Percentiles rank a stretch among this genome's conserved stretches.
Evolutionary conservation across 257 asterid genomes (phyloP).

Genomic region (Echites panduratus): DNA sequence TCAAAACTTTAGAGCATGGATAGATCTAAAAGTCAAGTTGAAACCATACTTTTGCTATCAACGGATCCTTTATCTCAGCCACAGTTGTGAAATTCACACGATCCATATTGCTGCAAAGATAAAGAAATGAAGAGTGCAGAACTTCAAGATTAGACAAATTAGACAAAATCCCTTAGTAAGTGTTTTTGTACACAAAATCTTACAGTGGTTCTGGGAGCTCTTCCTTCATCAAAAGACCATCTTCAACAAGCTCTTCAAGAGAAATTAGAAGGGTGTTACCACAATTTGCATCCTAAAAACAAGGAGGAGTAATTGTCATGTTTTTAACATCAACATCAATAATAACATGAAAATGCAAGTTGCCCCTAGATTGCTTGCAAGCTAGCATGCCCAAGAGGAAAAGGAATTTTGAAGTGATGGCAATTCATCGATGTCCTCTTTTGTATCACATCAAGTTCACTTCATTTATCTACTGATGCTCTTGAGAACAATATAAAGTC

Average conservation of each 20-base stretch:
- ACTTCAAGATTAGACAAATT: constrained; percentile 8
- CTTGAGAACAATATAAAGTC: neutral
- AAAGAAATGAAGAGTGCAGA: constrained; percentile 11
- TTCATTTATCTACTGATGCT: neutral
- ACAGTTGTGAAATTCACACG: constrained; percentile 60
- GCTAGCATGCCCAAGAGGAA: neutral
- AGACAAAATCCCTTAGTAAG: neutral
- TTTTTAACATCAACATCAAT: neutral
- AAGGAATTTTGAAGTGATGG: neutral
- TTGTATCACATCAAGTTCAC: neutral
- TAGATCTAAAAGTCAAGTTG: neutral
- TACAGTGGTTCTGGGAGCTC: constrained; percentile 93
- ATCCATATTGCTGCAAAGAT: constrained; percentile 52
- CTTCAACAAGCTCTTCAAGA: constrained; percentile 85
- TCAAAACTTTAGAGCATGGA: neutral
- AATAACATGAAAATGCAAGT: constrained; percentile 3
- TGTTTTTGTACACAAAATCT: constrained; percentile 20
- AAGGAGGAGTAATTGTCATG: constrained; percentile 3
- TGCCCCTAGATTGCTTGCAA: neutral
- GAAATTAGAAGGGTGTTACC: constrained; percentile 91
- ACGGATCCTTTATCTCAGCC: constrained; percentile 78
- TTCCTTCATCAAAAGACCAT: constrained; percentile 65
- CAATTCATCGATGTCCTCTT: neutral
- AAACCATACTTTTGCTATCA: constrained; percentile 63
- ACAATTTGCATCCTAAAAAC: constrained; percentile 94